A percentile compares a stretch with the other conserved stretches of the same genome.
Evolutionary conservation across 768 basidiomycete genomes (phyloP).

Genomic region (Mycena galopus): DNA sequence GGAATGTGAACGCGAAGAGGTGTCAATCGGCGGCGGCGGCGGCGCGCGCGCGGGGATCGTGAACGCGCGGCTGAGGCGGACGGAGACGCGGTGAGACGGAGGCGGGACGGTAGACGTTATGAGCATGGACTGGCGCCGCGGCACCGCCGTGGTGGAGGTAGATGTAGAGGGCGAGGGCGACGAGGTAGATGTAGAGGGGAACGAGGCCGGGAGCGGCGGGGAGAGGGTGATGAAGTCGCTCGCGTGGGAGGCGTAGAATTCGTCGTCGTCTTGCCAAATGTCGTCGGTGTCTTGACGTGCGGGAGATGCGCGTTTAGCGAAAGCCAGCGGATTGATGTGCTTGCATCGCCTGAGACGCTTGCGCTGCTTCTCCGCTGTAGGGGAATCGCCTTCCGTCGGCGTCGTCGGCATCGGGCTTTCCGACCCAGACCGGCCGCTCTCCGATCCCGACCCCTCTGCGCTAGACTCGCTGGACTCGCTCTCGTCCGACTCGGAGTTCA

Average conservation of each 20-base stretch:
- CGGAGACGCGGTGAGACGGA: not conserved
- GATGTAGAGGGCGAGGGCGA: not conserved
- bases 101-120: not conserved
- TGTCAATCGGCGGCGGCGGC: slow-evolving; percentile 27
- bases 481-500: not conserved
- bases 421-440: not conserved
- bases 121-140: slow-evolving; percentile 14
- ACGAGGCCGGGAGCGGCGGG: not conserved
- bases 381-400: not conserved
- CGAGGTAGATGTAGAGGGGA: not conserved
- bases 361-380: not conserved
- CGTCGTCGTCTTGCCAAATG: slow-evolving; percentile 16
- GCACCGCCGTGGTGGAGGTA: not conserved
- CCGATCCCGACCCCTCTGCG: not conserved
- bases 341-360: slow-evolving; percentile 25
- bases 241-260: slow-evolving; percentile 24
- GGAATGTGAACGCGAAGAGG: slow-evolving; percentile 1
- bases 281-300: not conserved
- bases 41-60: slow-evolving; percentile 28
- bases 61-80: slow-evolving; percentile 18
- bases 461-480: slow-evolving; percentile 2
- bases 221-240: slow-evolving; percentile 22
- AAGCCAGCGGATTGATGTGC: slow-evolving; percentile 26
- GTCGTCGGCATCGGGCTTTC: slow-evolving; percentile 4
- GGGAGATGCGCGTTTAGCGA: slow-evolving; percentile 13